phyloP scores from a whole-genome alignment of 371 early-diverging fungal species.

The Cokeromyces recurvatus region DNA sequence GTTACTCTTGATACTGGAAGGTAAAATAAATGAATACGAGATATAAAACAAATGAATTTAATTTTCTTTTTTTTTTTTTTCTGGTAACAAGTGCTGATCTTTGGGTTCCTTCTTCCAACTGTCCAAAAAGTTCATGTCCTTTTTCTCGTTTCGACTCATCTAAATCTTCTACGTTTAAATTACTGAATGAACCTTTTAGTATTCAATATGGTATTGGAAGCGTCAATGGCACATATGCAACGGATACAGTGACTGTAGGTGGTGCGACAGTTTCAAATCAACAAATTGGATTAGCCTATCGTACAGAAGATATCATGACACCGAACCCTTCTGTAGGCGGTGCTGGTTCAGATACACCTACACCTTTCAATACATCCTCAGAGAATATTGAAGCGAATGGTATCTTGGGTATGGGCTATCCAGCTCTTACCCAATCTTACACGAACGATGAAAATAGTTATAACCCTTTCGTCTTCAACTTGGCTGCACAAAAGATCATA shows the following conservation, averaged over 20 bases:
- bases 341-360: not conserved
- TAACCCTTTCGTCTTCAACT: slow-evolving; percentile 40
- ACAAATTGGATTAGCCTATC: slow-evolving; percentile 37
- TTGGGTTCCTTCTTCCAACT: slow-evolving; percentile 37
- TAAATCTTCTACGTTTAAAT: slow-evolving; percentile 29
- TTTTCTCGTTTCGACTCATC: slow-evolving; percentile 28
- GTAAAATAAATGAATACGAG: slow-evolving; percentile 18
- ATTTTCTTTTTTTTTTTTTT: not conserved
- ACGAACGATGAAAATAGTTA: slow-evolving; percentile 24
- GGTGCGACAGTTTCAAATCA: slow-evolving; percentile 37
- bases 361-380: slow-evolving; percentile 3
- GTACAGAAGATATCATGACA: slow-evolving; percentile 26
- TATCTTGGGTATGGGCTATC: slow-evolving; percentile 45
- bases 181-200: slow-evolving; percentile 15
- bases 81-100: slow-evolving; percentile 25
- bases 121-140: slow-evolving; percentile 26
- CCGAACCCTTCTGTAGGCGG: slow-evolving; percentile 20
- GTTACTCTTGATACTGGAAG: slow-evolving; percentile 46
- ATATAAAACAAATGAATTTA: not conserved
- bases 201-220: slow-evolving; percentile 42
- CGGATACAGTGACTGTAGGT: slow-evolving; percentile 25
- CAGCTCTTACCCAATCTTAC: slow-evolving; percentile 32
- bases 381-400: slow-evolving; percentile 38
- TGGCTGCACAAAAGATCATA: slow-evolving; percentile 32
- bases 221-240: slow-evolving; percentile 36